These are phyloP conservation scores for Carex myosuroides DNA, from an alignment of 176 grass and related monocot species.

Conservation along the genomic window DNA sequence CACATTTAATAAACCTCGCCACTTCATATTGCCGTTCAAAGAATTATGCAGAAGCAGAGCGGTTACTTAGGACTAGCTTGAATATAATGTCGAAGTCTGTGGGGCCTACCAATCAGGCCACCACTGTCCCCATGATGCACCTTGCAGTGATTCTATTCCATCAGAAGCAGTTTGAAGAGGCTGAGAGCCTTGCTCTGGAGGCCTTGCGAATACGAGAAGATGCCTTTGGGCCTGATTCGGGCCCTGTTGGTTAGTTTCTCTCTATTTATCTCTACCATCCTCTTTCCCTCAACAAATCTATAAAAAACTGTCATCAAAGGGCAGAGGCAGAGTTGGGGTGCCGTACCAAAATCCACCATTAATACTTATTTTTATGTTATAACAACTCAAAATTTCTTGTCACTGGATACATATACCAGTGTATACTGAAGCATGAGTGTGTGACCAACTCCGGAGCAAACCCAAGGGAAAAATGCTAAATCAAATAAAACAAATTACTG, in stretches of 20 bases:
- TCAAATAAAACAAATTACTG: background rate
- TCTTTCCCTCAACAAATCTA: background rate
- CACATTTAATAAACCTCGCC: conserved; percentile 32
- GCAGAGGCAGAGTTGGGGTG: background rate
- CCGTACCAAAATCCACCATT: background rate
- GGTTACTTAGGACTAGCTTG: conserved; percentile 36
- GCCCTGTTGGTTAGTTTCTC: conserved; percentile 32
- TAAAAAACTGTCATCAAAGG: background rate
- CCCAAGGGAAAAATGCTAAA: background rate
- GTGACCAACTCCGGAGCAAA: background rate
- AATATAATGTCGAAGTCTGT: conserved; percentile 29
- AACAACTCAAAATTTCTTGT: background rate
- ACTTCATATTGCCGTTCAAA: conserved; percentile 37
- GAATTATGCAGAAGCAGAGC: conserved; percentile 35
- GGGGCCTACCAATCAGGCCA: conserved; percentile 20
- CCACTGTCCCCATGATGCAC: conserved; percentile 36
- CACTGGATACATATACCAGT: background rate
- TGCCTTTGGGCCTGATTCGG: conserved; percentile 33
- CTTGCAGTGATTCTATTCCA: conserved; percentile 36
- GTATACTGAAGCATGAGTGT: background rate
- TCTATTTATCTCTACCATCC: background rate
- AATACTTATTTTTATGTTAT: background rate
- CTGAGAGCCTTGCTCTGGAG: conserved; percentile 33
- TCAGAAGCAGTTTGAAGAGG: conserved; percentile 32
- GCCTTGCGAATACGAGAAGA: conserved; percentile 26